Evolutionary conservation across 371 early-diverging fungal genomes (phyloP).

Genomic region (Coemansia sp.): DNA sequence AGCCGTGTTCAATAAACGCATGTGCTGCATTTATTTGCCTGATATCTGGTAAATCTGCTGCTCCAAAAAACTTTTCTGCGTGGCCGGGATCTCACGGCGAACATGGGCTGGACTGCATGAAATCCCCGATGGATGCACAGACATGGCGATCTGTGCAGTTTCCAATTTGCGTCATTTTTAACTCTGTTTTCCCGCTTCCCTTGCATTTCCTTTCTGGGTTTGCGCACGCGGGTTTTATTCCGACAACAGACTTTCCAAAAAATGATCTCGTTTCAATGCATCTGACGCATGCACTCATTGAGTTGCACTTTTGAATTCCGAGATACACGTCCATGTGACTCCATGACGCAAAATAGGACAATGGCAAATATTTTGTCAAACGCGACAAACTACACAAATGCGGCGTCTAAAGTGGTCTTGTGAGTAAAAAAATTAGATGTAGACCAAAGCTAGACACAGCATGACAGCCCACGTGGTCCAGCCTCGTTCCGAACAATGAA

Average conservation of each 20-base stretch:
- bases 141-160: too few species aligned
- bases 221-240: too few species aligned
- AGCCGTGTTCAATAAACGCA: neutral
- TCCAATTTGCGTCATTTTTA: too few species aligned
- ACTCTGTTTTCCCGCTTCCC: too few species aligned
- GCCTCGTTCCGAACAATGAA: neutral
- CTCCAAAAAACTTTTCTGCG: neutral
- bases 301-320: neutral
- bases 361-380: neutral
- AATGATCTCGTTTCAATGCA: neutral
- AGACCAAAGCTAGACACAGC: neutral
- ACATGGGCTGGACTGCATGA: neutral
- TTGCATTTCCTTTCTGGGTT: too few species aligned
- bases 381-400: neutral
- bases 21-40: neutral
- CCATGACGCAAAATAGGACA: neutral
- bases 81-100: neutral
- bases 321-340: neutral
- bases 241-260: too few species aligned
- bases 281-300: neutral
- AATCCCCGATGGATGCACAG: too few species aligned
- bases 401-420: neutral
- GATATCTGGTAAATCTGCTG: neutral
- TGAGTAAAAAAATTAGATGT: neutral
- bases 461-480: neutral